phyloP scores from a whole-genome alignment of 495 filamentous ascomycete species.

The Penicillium psychrofluorescens region DNA sequence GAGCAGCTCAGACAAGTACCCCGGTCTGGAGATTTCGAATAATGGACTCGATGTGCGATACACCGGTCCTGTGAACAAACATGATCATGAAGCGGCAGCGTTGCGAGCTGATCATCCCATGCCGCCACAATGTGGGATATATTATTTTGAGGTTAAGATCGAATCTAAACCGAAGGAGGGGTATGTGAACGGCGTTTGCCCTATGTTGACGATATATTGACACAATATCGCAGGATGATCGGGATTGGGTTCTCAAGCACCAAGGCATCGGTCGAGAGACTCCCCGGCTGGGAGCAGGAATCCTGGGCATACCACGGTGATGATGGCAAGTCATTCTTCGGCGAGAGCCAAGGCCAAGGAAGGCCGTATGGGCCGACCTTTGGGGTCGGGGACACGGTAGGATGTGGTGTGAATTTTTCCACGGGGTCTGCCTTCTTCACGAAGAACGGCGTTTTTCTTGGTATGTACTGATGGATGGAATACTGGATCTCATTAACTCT shows the following conservation, averaged over 20 bases:
- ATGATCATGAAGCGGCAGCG: slow-evolving; percentile 77
- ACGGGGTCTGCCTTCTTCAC: slow-evolving; percentile 88
- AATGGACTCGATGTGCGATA: slow-evolving; percentile 79
- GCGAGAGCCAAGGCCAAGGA: slow-evolving; percentile 56
- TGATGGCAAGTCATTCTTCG: slow-evolving; percentile 81
- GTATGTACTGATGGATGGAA: slow-evolving; percentile 38
- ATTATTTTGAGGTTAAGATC: slow-evolving; percentile 94
- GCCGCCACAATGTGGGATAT: slow-evolving; percentile 87
- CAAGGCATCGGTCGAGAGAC: slow-evolving; percentile 67
- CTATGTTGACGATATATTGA: background rate
- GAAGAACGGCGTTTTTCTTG: slow-evolving; percentile 76
- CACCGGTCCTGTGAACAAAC: slow-evolving; percentile 49
- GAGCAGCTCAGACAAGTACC: slow-evolving; percentile 70
- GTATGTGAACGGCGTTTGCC: slow-evolving; percentile 44
- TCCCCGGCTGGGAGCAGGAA: slow-evolving; percentile 92
- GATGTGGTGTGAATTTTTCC: slow-evolving; percentile 90
- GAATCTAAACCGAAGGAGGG: slow-evolving; percentile 79
- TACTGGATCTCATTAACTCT: background rate
- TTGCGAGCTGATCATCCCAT: slow-evolving; percentile 84
- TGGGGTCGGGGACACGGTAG: slow-evolving; percentile 69
- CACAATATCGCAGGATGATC: slow-evolving; percentile 54
- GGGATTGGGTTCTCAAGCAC: slow-evolving; percentile 79
- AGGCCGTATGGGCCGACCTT: slow-evolving; percentile 73
- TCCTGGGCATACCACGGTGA: slow-evolving; percentile 98
- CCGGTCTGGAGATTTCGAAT: slow-evolving; percentile 63